Conservation (phyloP, 371 early-diverging fungal species). For the Mucor indicus region DNA sequence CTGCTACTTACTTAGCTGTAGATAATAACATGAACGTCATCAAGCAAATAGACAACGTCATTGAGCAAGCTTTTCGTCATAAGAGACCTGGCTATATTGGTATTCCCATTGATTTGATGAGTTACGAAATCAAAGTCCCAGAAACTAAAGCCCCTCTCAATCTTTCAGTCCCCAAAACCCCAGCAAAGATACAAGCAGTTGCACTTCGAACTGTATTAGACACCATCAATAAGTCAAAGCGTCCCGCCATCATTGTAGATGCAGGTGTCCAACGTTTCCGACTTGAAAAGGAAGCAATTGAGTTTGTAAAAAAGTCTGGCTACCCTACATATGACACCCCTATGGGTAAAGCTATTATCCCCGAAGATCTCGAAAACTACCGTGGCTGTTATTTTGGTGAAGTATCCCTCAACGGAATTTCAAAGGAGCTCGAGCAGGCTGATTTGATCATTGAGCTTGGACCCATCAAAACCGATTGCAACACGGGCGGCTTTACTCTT, state of each 20-base stretch:
- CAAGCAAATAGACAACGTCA: slow-evolving; percentile 40
- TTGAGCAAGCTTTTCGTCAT: slow-evolving; percentile 17
- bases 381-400: slow-evolving; percentile 42
- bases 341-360: slow-evolving; percentile 49
- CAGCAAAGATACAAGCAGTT: slow-evolving; percentile 26
- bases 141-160: slow-evolving; percentile 21
- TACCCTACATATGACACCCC: slow-evolving; percentile 44
- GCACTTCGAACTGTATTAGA: slow-evolving; percentile 23
- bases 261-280: slow-evolving; percentile 41
- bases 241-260: slow-evolving; percentile 46
- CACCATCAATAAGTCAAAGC: slow-evolving; percentile 28
- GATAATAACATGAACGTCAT: slow-evolving; percentile 29
- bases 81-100: slow-evolving; percentile 47
- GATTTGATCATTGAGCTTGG: slow-evolving; percentile 49
- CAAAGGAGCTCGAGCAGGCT: slow-evolving; percentile 28
- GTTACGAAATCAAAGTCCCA: slow-evolving; percentile 25
- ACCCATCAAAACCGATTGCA: slow-evolving; percentile 47
- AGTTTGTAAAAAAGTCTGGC: slow-evolving; percentile 29
- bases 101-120: slow-evolving; percentile 48
- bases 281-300: slow-evolving; percentile 21
- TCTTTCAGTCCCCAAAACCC: slow-evolving; percentile 20
- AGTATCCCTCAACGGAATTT: slow-evolving; percentile 24
- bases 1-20: slow-evolving; percentile 33
- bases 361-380: slow-evolving; percentile 31
- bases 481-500: slow-evolving; percentile 48